These are phyloP conservation scores for Mrakia blollopis DNA, from an alignment of 768 basidiomycete genomes.

Conservation along the genomic window DNA sequence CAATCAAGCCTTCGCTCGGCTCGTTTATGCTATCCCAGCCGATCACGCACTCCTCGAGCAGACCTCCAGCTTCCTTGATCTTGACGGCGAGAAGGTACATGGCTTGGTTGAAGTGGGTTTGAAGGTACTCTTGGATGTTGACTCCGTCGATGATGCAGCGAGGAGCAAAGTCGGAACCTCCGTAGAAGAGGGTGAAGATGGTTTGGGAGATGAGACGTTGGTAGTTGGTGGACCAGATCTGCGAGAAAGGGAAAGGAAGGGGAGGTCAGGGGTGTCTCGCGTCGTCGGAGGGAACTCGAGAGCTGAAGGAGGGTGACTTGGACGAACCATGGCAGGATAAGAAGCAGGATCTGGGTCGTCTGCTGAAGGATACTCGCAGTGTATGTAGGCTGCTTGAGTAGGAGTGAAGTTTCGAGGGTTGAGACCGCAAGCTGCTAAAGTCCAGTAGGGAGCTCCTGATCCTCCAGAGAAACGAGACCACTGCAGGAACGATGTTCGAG, in stretches of 20 bases:
- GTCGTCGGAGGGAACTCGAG: neutral
- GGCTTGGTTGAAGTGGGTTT: constrained; percentile 68
- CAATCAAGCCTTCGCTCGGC: constrained; percentile 77
- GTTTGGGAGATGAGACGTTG: constrained; percentile 81
- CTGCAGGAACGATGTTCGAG: neutral
- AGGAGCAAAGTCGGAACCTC: constrained; percentile 81
- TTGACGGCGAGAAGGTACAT: constrained; percentile 69
- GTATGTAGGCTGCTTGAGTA: constrained; percentile 78
- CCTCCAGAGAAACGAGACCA: constrained; percentile 33
- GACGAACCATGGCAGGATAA: constrained; percentile 71
- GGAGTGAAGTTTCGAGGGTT: constrained; percentile 60
- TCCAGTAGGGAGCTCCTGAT: constrained; percentile 32
- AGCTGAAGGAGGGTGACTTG: neutral
- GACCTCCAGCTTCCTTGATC: constrained; percentile 64
- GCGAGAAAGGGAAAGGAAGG: neutral
- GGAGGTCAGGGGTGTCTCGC: neutral
- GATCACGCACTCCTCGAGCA: constrained; percentile 81
- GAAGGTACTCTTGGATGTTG: constrained; percentile 86
- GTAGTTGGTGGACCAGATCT: constrained; percentile 91
- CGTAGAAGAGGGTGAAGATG: constrained; percentile 91
- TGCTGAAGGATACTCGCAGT: constrained; percentile 75
- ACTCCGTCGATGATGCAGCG: constrained; percentile 82
- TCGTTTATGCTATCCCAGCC: constrained; percentile 98
- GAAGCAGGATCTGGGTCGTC: constrained; percentile 61
- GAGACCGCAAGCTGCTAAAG: constrained; percentile 29